Base-by-base conservation (phyloP, 768 basidiomycete genomes). In the Suillus clintonianus region DNA sequence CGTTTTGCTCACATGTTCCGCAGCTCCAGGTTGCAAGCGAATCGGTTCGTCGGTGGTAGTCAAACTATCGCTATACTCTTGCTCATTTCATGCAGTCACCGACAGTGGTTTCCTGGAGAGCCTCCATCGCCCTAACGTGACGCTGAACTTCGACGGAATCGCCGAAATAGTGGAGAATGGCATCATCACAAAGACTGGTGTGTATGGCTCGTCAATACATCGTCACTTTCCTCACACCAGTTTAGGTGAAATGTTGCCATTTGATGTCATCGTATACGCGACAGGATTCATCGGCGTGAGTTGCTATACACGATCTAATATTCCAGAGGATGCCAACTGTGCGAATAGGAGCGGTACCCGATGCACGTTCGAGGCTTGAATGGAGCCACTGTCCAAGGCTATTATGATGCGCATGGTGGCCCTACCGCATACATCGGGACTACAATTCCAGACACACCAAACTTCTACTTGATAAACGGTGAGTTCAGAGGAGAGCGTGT, bases 21-120 rank as follows among this genome's bases (percentile, higher is more conserved):
- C 51, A 86, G 87, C 83, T 39, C 81, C 84, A 37, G 88, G 87
- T 27, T 89, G 87, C 70, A 89, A 87, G 72, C 81, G 89, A 43
- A 80, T 59, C 32, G 70, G 71, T 71, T 50, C 5, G 56, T 19
- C 3, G 41, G 8, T 37, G 39, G 24, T 58, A 5, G 17, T 45
- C 51, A 60, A 14, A 36, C 34, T 43, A 15, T 19, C 51, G 34
- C n/a, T 15, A n/a, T 5, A 3, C n/a, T 11, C 27, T 64, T 7
- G 63, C 17, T 15, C 19, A 32, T 24, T 55, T n/a, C 2, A 50
- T 59, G 45, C 55, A 73, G 71, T 72, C 51, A 71, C 73, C 5
- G 62, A 73, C 59, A 72, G 67, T 22, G 71, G 73, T 43, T 74
- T 69, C 61, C 63, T 73, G 30, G 63, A 69, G 32, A 66, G 69